Evolutionary conservation across 768 basidiomycete species (phyloP), one percentile per base, ranked within the genome.

Genomic region (Leccinum uliginosum): DNA sequence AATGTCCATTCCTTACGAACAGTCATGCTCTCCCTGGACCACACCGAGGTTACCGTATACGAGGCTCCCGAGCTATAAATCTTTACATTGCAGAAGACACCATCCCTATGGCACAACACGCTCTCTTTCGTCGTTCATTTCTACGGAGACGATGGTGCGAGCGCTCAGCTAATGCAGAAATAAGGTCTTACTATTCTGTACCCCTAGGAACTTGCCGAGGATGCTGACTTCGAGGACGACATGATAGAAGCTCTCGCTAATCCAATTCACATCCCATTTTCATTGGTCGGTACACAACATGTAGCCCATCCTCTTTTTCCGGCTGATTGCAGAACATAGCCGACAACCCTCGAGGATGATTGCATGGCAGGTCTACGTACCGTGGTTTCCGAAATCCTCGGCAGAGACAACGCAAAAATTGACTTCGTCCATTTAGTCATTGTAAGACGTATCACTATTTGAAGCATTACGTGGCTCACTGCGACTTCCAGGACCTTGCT

Each of bases 1-100:
- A 61, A 66, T 67, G 57, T 14, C 59, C 56, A 55, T 49, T 60
- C 67, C 57, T 69, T 69, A 55, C 34, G 48, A 67, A 47, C 60
- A 58, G 44, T 44, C 49, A 50, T 54, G 0, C 52, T 48, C 65
- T 38, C 40, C 55, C 51, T 23, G n/a, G 40, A 53, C 56, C 23
- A 29, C 51, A 29, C 49, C 58, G 21, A 52, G 29, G 26, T 38
- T 30, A 27, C 46, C 62, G 17, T 64, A 55, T 56, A 55, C 61
- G 60, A 68, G 59, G 55, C 59, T 69, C 24, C 65, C 67, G 40
- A 67, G 58, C 57, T 58, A 67, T 34, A 56, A 59, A 35, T 54
- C 60, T 24, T 54, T 66, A 34, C 59, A 48, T 47, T 38, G 50
- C 30, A 47, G 47, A 48, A 64, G 67, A 50, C 62, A 67, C 34